phyloP scores from a whole-genome alignment of 164 flowering plant species.

The Macadamia integrifolia region DNA sequence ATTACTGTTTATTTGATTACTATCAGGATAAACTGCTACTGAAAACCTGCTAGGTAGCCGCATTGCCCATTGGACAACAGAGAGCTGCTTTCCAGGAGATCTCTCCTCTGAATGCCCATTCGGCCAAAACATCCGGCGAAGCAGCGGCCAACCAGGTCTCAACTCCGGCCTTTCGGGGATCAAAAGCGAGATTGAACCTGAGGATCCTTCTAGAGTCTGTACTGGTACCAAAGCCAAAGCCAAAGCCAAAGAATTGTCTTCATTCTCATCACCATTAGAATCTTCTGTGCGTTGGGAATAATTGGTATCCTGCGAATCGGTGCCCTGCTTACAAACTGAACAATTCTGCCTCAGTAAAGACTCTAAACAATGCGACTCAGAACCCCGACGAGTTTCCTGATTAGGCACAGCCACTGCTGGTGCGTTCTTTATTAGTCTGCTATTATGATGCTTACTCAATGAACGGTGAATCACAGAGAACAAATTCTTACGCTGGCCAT shows the following conservation, averaged over 20 bases:
- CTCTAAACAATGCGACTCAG: slow-evolving; percentile 11
- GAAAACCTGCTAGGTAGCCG: slow-evolving; percentile 42
- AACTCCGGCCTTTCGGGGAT: slow-evolving; percentile 40
- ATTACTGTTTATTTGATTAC: slow-evolving; percentile 14
- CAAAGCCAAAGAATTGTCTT: slow-evolving; percentile 42
- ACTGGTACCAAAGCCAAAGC: slow-evolving; percentile 62
- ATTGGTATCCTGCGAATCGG: slow-evolving; percentile 13
- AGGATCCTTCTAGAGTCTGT: slow-evolving; percentile 27
- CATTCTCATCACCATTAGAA: slow-evolving; percentile 16
- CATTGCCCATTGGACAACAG: slow-evolving; percentile 80
- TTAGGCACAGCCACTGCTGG: slow-evolving; percentile 3
- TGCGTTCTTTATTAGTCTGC: slow-evolving; percentile 21
- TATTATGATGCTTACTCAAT: slow-evolving; percentile 24
- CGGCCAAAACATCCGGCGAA: slow-evolving; percentile 38
- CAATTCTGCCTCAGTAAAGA: slow-evolving; percentile 28
- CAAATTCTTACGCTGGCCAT: slow-evolving; percentile 26
- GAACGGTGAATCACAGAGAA: slow-evolving; percentile 37
- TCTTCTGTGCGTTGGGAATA: slow-evolving; percentile 15
- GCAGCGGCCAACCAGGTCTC: slow-evolving; percentile 90
- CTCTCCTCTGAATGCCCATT: slow-evolving; percentile 8
- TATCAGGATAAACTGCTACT: slow-evolving; percentile 25
- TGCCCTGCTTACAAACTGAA: slow-evolving; percentile 36
- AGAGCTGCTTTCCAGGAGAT: slow-evolving; percentile 28
- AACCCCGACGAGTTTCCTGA: slow-evolving; percentile 1
- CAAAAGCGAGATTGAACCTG: slow-evolving; percentile 33